A percentile compares a stretch with the other conserved stretches of the same genome.
These are phyloP conservation scores for Citrullus mucosospermus DNA, from an alignment of 306 rosid genomes.

Conservation along the genomic window DNA sequence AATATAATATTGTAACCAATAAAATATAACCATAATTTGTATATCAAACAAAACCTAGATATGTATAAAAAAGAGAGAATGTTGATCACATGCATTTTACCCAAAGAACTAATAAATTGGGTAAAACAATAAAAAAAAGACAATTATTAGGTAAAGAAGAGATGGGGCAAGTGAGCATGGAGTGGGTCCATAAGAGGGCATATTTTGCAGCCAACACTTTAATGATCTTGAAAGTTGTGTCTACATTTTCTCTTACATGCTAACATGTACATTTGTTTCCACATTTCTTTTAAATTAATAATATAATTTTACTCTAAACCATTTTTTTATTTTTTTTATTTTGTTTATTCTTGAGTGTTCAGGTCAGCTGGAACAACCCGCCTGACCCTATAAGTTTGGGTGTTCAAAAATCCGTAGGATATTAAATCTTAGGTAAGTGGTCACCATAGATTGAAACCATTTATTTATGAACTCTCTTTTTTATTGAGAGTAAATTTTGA, in stretches of 20 bases:
- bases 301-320: neutral
- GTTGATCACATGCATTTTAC: neutral
- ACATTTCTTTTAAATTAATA: neutral
- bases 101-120: neutral
- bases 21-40: no score
- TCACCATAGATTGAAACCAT: no score
- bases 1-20: no score
- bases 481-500: no score
- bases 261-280: neutral
- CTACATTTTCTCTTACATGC: neutral
- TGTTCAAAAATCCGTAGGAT: no score
- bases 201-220: neutral
- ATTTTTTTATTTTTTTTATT: neutral
- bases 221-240: slow-evolving; percentile 7
- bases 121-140: neutral
- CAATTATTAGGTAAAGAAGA: neutral
- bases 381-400: no score
- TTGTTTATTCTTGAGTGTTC: no score
- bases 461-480: no score
- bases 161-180: neutral
- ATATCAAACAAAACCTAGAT: no score
- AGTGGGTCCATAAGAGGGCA: neutral
- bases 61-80: neutral
- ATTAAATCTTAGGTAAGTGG: no score
- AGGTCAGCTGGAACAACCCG: no score